Conservation (phyloP, 345 rosid species). For the Eucalyptus polybractea region DNA sequence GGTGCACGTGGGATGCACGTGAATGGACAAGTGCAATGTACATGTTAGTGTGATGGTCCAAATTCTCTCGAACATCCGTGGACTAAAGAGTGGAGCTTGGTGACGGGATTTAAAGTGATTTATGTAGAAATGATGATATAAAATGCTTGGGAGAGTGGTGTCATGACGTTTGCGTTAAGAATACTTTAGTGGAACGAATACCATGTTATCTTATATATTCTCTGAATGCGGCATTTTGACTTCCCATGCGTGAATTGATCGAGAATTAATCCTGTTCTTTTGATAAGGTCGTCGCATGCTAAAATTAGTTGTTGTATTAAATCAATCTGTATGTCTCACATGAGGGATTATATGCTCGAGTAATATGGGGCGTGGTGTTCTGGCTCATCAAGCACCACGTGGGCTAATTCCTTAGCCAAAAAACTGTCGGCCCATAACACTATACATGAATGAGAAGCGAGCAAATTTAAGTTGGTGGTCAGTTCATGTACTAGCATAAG, state of each 20-base stretch:
- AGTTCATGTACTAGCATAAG: neutral
- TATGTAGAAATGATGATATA: neutral
- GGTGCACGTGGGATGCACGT: neutral
- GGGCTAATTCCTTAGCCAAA: neutral
- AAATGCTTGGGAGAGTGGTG: neutral
- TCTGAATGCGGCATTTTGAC: neutral
- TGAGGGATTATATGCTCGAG: neutral
- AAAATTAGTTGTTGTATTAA: neutral
- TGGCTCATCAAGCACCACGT: neutral
- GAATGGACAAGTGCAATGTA: neutral
- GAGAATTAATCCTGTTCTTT: rapidly evolving
- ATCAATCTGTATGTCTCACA: rapidly evolving
- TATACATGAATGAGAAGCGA: neutral
- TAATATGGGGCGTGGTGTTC: neutral
- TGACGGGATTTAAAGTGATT: neutral
- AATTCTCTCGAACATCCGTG: rapidly evolving
- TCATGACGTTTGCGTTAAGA: rapidly evolving
- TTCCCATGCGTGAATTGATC: rapidly evolving
- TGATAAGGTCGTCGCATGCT: rapidly evolving
- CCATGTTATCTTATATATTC: rapidly evolving
- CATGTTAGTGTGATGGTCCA: rapidly evolving
- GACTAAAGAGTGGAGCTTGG: neutral
- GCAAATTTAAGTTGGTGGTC: neutral
- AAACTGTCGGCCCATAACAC: neutral
- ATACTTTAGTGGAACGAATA: neutral